Base-by-base conservation (phyloP, 2,329 filamentous ascomycete species). In the Penicillium glabrum region DNA sequence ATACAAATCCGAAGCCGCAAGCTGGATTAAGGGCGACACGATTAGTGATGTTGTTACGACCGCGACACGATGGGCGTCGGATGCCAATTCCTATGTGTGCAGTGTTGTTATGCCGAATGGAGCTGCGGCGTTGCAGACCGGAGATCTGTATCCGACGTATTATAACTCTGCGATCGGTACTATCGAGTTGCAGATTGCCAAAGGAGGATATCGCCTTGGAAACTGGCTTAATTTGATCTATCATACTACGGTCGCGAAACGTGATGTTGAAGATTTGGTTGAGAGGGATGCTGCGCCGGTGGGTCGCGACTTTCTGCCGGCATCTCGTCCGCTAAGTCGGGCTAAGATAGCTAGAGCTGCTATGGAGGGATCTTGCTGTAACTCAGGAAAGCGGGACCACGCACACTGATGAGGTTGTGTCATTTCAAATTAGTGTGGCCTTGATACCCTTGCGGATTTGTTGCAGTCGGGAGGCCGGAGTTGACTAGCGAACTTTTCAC, bases 151-250 rank as follows among this genome's bases (percentile, higher is more conserved):
- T 66, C 78, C 85, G 31, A 80, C 79, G 31, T 87, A 86, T 2
- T 83, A 82, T 45, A 58, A 66, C 26, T 62, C 62, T 10, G n/a
- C 84, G 82, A 21, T 82, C 87, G 56, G 79, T 13, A 66, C 64
- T 7, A 62, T 90, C 46, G 85, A 90, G 72, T 69, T 83, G 57
- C 84, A 88, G 69, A 79, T 91, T 59, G 88, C 88, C 8, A 84
- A 83, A 61, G 89, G 86, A 4, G 89, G 89, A 11, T 89, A 85
- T 70, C 81, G 89, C 48, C 79, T 91, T 69, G 88, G 84, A 2
- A 82, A 81, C 21, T 90, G 64, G 64, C 33, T 66, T 14, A 64
- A 66, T 16, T 6, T 56, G 56, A 64, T 66, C 10, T 60, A 66
- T n/a, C 53, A 24, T 6, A 45, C 56, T 5, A 51, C 54, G 2